Evolutionary conservation across 305 asterid genomes (phyloP).

Genomic region (Fraxinus latifolia): DNA sequence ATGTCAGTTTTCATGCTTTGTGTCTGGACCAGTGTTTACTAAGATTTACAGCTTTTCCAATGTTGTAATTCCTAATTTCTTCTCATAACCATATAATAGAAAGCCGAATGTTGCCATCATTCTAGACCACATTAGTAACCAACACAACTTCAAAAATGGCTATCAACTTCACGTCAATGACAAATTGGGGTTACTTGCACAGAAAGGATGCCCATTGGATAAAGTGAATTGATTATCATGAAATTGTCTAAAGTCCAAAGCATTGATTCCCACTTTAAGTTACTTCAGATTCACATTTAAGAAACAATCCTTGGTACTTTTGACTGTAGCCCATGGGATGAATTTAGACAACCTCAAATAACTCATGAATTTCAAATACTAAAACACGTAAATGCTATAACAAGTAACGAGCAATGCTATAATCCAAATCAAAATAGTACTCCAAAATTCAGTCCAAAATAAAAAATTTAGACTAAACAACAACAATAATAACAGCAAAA

Average conservation of each 20-base stretch:
- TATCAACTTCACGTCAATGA: neutral
- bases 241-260: neutral
- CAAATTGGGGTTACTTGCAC: conserved; percentile 32
- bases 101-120: neutral
- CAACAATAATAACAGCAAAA: neutral
- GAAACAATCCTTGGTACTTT: conserved; percentile 8
- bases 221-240: conserved; percentile 19
- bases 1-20: neutral
- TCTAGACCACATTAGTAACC: neutral
- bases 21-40: neutral
- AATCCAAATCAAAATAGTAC: neutral
- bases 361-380: neutral
- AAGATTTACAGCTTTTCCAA: neutral
- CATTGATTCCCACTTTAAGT: conserved; percentile 27
- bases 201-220: conserved; percentile 20
- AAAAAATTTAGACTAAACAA: neutral
- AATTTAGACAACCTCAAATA: conserved; percentile 11
- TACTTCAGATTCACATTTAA: conserved; percentile 30
- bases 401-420: neutral
- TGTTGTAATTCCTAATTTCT: neutral
- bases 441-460: neutral
- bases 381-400: neutral
- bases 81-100: neutral
- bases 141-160: neutral
- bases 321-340: conserved; percentile 4